Percentiles rank a stretch among this genome's conserved stretches.
Conservation (phyloP, 2,329 filamentous ascomycete species). For the Trichophyton mentagrophytes region DNA sequence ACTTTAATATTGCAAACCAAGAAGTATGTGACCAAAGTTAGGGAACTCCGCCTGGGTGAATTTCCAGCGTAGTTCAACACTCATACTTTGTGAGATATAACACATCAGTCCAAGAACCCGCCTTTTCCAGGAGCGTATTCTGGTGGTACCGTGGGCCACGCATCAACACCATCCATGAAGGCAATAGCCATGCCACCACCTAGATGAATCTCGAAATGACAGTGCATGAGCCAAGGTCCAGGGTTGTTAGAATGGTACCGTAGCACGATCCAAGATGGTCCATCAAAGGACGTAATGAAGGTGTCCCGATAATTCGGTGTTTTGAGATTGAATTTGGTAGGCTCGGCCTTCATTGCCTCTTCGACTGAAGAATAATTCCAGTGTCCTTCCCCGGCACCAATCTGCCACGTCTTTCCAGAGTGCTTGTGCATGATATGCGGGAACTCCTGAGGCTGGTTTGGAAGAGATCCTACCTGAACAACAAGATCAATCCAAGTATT, state of each 20-base stretch:
- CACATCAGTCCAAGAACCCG: neutral
- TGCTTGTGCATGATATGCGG: conserved; percentile 40
- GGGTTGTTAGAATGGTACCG: conserved; percentile 37
- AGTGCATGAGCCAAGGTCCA: conserved; percentile 39
- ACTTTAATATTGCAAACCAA: no score
- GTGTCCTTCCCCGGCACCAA: conserved; percentile 27
- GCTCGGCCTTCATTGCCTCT: conserved; percentile 28
- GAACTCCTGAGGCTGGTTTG: conserved; percentile 5
- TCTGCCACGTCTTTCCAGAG: conserved; percentile 33
- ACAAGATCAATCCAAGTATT: conserved; percentile 29
- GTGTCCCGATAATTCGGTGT: conserved; percentile 33
- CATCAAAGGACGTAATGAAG: conserved; percentile 22
- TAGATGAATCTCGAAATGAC: conserved; percentile 39
- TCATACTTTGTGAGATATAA: no score
- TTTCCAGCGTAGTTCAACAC: no score
- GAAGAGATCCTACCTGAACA: neutral
- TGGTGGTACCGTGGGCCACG: conserved; percentile 24
- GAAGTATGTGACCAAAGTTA: no score
- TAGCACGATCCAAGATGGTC: conserved; percentile 32
- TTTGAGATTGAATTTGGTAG: conserved; percentile 35
- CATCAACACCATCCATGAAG: conserved; percentile 38
- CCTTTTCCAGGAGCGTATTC: conserved; percentile 6
- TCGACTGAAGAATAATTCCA: conserved; percentile 33
- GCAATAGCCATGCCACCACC: conserved; percentile 38
- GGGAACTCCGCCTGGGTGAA: no score